phyloP scores from a whole-genome alignment of 495 filamentous ascomycete species.

The Pyrenopolyporus hunteri region DNA sequence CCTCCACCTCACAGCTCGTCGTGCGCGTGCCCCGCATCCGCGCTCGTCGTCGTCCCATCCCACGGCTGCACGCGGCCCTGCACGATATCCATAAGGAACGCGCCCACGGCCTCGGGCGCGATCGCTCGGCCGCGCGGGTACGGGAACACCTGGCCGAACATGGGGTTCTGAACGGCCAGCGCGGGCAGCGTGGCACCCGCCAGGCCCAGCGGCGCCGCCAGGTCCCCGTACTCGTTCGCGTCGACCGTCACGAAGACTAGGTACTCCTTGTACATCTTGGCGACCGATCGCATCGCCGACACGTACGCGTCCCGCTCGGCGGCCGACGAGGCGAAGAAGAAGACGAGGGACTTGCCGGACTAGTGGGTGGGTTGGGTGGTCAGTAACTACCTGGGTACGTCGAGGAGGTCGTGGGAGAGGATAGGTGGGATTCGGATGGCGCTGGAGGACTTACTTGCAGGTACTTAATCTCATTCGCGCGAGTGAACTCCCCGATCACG shows the following conservation, averaged over 20 bases:
- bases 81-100: slow-evolving; percentile 53
- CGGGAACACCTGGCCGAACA: slow-evolving; percentile 51
- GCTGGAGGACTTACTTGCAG: slow-evolving; percentile 49
- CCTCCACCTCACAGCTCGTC: slow-evolving; percentile 44
- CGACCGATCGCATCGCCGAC: slow-evolving; percentile 46
- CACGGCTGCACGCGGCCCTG: slow-evolving; percentile 51
- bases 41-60: slow-evolving; percentile 32
- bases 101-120: slow-evolving; percentile 45
- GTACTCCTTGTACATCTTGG: slow-evolving; percentile 56
- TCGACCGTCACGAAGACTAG: slow-evolving; percentile 55
- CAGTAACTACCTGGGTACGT: not conserved
- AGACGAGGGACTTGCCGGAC: slow-evolving; percentile 54
- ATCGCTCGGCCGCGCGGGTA: slow-evolving; percentile 41
- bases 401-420: no score
- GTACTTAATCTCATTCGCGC: slow-evolving; percentile 50
- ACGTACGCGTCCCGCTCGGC: slow-evolving; percentile 41
- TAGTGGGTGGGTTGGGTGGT: slow-evolving; percentile 16
- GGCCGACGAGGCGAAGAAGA: slow-evolving; percentile 47
- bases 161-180: slow-evolving; percentile 52
- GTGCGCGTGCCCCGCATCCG: slow-evolving; percentile 21
- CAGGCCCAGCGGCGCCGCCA: slow-evolving; percentile 49
- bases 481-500: slow-evolving; percentile 53
- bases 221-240: slow-evolving; percentile 54
- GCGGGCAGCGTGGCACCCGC: slow-evolving; percentile 31
- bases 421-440: no score